A percentile compares a stretch with the other conserved stretches of the same genome.
Evolutionary conservation across 1,284 basidiomycete genomes (phyloP).

Genomic region (Termitomyces sp.): DNA sequence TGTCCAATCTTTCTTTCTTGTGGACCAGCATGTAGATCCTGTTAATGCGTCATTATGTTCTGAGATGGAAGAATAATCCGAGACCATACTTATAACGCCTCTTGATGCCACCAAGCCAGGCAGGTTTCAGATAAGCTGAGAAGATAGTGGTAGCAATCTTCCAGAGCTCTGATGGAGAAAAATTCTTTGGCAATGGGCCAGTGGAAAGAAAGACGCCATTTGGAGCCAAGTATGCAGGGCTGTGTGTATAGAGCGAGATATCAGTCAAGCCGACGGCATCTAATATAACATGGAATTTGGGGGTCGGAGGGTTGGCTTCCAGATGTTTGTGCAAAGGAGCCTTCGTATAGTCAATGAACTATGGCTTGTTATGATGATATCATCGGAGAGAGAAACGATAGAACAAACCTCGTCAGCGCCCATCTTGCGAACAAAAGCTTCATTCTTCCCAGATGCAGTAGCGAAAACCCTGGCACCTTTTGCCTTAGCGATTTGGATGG

Average conservation of each 20-base stretch:
- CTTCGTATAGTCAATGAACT: conserved; percentile 57
- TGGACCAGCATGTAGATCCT: conserved; percentile 28
- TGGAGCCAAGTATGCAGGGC: conserved; percentile 40
- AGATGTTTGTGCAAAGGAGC: conserved; percentile 41
- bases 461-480: conserved; percentile 51
- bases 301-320: conserved; percentile 27
- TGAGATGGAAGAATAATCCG: not conserved
- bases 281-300: conserved; percentile 39
- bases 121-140: conserved; percentile 28
- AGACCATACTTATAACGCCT: conserved; percentile 37
- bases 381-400: conserved; percentile 20
- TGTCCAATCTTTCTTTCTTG: conserved; percentile 31
- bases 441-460: conserved; percentile 50
- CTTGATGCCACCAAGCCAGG: conserved; percentile 43
- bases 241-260: conserved; percentile 34
- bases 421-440: conserved; percentile 30
- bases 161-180: conserved; percentile 22
- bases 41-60: not conserved
- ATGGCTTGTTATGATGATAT: conserved; percentile 2
- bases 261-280: conserved; percentile 35
- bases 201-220: conserved; percentile 41
- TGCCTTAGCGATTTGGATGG: conserved; percentile 61
- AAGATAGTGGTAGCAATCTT: conserved; percentile 24
- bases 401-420: conserved; percentile 37
- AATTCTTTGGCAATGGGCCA: conserved; percentile 31